A percentile compares a stretch with the other conserved stretches of the same genome.
These are phyloP conservation scores for Aspergillus bridgeri DNA, from an alignment of 495 filamentous ascomycete genomes.

Conservation along the genomic window DNA sequence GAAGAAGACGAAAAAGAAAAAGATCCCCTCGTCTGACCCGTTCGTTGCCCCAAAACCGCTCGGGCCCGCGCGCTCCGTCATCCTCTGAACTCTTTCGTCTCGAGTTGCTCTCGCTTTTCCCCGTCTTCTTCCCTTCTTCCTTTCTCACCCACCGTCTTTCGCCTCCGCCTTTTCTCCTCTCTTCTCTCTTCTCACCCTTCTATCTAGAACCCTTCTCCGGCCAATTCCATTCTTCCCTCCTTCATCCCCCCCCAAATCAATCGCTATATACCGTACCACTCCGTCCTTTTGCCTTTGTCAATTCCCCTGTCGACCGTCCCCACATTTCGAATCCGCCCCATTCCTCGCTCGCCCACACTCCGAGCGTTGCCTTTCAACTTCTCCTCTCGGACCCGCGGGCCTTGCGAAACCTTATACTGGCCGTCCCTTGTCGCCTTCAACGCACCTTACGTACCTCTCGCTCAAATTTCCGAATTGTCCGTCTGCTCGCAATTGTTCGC, in stretches of 20 bases:
- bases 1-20: not conserved
- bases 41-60: not conserved
- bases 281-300: not conserved
- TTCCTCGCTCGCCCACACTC: conserved; percentile 13
- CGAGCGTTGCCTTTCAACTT: conserved; percentile 5
- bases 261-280: conserved; percentile 4
- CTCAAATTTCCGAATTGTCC: not conserved
- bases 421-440: conserved; percentile 10
- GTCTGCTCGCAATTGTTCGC: conserved; percentile 1
- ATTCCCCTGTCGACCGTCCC: conserved; percentile 9
- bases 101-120: no score
- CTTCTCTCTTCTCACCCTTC: conserved; percentile 1
- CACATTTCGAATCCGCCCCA: conserved; percentile 25
- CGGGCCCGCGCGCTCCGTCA: not conserved
- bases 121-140: conserved; percentile 1
- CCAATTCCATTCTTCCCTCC: conserved; percentile 2
- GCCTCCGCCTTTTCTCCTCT: not conserved
- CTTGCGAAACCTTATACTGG: conserved; percentile 10
- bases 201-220: no score
- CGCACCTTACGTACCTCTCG: not conserved
- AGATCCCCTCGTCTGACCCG: not conserved
- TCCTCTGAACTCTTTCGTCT: no score
- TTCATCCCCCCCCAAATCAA: not conserved
- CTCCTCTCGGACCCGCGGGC: conserved; percentile 12
- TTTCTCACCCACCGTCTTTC: not conserved